A percentile compares a stretch with the other conserved stretches of the same genome.
These are phyloP conservation scores for Diplodia intermedia DNA, from an alignment of 2,329 filamentous ascomycete genomes.

Conservation along the genomic window DNA sequence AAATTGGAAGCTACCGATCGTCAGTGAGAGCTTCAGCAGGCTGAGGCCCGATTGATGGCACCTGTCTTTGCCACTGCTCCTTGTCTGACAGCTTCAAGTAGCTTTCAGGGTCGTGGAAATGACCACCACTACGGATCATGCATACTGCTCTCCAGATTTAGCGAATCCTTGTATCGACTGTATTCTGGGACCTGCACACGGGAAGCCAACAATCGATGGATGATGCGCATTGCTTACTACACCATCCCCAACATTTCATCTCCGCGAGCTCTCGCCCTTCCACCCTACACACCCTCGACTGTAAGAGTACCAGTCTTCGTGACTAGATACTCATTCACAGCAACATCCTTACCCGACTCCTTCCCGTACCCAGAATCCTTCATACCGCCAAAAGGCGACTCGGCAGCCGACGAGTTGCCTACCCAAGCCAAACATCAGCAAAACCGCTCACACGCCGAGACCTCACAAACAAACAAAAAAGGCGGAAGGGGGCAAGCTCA, in stretches of 20 bases:
- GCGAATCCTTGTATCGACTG: background rate
- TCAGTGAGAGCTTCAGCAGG: too few species aligned
- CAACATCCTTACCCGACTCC: slow-evolving; percentile 71
- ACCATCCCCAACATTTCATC: background rate
- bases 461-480: background rate
- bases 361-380: slow-evolving; percentile 74
- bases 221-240: background rate
- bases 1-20: too few species aligned
- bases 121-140: background rate
- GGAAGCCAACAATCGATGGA: background rate
- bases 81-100: too few species aligned
- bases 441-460: background rate
- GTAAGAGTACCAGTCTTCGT: slow-evolving; percentile 71
- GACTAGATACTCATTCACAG: slow-evolving; percentile 67
- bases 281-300: slow-evolving; percentile 51
- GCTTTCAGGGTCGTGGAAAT: too few species aligned
- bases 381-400: slow-evolving; percentile 71
- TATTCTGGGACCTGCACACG: background rate
- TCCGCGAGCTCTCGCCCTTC: background rate
- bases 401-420: slow-evolving; percentile 69
- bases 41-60: too few species aligned
- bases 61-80: too few species aligned
- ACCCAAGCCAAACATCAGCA: slow-evolving; percentile 18
- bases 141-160: background rate
- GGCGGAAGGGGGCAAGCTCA: slow-evolving; percentile 37